phyloP scores from a whole-genome alignment of 495 filamentous ascomycete genomes.

The Penicillium flavigenum region DNA sequence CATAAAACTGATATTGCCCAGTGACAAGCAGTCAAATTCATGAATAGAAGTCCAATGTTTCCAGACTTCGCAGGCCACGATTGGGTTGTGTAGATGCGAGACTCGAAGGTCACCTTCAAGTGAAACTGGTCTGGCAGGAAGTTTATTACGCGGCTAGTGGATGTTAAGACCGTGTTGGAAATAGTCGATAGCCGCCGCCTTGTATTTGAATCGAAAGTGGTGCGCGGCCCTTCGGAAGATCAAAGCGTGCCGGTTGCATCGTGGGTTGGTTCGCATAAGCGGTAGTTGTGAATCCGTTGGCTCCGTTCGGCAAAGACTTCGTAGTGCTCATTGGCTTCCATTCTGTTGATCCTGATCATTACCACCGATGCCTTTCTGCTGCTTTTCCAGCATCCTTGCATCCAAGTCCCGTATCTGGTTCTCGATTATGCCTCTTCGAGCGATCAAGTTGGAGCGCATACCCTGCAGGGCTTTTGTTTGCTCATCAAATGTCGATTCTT shows the following conservation, averaged over 20 bases:
- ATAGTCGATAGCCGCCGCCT: background rate
- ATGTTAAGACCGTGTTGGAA: no score
- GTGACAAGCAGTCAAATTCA: background rate
- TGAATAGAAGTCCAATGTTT: background rate
- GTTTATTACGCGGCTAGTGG: background rate
- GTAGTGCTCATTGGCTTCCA: conserved; percentile 18
- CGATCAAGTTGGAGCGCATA: conserved; percentile 46
- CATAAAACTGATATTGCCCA: background rate
- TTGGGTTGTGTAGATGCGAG: background rate
- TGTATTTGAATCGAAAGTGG: background rate
- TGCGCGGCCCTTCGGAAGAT: background rate
- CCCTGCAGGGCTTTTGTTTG: conserved; percentile 51
- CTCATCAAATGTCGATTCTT: conserved; percentile 54
- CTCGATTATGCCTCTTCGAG: conserved; percentile 54
- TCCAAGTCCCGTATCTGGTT: conserved; percentile 57
- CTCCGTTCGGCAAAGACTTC: background rate
- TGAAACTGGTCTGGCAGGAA: background rate
- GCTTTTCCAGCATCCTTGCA: conserved; percentile 41
- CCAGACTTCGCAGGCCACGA: background rate
- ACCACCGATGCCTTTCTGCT: conserved; percentile 28
- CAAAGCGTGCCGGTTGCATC: background rate
- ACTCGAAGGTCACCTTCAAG: background rate
- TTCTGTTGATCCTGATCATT: conserved; percentile 23
- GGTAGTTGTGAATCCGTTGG: background rate
- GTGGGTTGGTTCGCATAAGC: background rate